Conservation (phyloP, 2,329 filamentous ascomycete genomes). For the Aspergillus arachidicola region DNA sequence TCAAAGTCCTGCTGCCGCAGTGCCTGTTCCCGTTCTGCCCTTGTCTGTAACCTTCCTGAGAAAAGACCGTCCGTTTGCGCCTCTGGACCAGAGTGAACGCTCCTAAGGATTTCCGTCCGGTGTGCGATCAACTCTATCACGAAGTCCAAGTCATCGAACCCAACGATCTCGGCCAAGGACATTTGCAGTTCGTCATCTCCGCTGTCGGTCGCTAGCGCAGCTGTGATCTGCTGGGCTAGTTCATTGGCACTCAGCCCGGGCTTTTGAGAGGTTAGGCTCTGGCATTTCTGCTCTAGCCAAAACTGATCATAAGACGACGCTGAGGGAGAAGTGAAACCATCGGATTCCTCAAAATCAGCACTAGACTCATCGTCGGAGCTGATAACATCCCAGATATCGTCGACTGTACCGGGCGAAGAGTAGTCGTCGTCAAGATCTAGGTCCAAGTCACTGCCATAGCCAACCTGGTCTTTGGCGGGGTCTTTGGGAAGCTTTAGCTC, state of each 20-base stretch:
- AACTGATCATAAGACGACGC: conserved; percentile 54
- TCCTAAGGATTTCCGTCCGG: conserved; percentile 66
- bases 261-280: conserved; percentile 64
- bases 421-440: conserved; percentile 66
- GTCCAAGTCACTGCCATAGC: conserved; percentile 57
- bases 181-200: conserved; percentile 89
- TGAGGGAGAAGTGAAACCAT: conserved; percentile 39
- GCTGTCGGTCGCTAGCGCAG: conserved; percentile 69
- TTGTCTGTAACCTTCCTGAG: conserved; percentile 67
- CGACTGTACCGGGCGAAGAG: conserved; percentile 62
- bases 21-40: conserved; percentile 75
- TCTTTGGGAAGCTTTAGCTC: conserved; percentile 64
- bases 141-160: conserved; percentile 91
- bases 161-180: conserved; percentile 82
- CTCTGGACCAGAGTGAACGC: conserved; percentile 29
- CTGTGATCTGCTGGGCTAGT: conserved; percentile 76
- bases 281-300: conserved; percentile 75
- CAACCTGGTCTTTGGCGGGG: conserved; percentile 41
- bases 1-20: conserved; percentile 75
- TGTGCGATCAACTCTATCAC: conserved; percentile 87
- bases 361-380: conserved; percentile 71
- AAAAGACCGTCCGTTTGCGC: conserved; percentile 49
- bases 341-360: conserved; percentile 62
- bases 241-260: conserved; percentile 68
- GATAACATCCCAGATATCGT: conserved; percentile 93